phyloP scores from a whole-genome alignment of 345 rosid genomes.

The Raphanus raphanistrum region DNA sequence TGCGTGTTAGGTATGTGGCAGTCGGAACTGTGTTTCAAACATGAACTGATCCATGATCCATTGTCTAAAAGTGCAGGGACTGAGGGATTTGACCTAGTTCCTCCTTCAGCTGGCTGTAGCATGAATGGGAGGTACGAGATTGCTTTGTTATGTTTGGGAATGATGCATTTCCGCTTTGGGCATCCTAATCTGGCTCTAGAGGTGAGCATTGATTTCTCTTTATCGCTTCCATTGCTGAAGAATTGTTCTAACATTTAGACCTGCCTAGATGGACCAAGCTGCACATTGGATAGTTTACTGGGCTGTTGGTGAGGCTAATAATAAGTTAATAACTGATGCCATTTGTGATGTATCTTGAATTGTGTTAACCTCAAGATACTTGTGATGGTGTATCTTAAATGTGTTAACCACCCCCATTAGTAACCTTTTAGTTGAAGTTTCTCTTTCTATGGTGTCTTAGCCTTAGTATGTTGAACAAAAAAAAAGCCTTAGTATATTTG shows the following conservation, averaged over 20 bases:
- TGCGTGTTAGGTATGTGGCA: conserved; percentile 9
- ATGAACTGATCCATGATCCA: conserved; percentile 45
- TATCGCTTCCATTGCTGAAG: neutral
- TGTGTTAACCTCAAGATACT: neutral
- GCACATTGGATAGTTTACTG: conserved; percentile 4
- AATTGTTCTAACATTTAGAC: neutral
- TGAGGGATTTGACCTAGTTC: conserved; percentile 81
- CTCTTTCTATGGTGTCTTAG: neutral
- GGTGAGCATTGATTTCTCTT: conserved; percentile 50
- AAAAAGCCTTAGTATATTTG: conserved; percentile 5
- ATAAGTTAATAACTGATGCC: conserved; percentile 11
- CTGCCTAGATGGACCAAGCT: conserved; percentile 8
- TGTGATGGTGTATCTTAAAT: neutral
- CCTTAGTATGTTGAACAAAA: neutral
- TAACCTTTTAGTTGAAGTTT: neutral
- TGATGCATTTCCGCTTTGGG: conserved; percentile 96
- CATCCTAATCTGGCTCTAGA: conserved; percentile 93
- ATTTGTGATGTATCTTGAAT: conserved; percentile 19
- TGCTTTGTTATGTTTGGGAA: conserved; percentile 83
- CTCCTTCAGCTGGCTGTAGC: conserved; percentile 56
- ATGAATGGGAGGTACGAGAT: conserved; percentile 73
- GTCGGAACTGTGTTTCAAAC: conserved; percentile 13
- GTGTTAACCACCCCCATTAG: neutral
- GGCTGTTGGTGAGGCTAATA: conserved; percentile 21
- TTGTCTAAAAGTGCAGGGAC: conserved; percentile 88